Conservation (phyloP, 805 yeast genomes). For the Sporopachydermia lactativora region DNA sequence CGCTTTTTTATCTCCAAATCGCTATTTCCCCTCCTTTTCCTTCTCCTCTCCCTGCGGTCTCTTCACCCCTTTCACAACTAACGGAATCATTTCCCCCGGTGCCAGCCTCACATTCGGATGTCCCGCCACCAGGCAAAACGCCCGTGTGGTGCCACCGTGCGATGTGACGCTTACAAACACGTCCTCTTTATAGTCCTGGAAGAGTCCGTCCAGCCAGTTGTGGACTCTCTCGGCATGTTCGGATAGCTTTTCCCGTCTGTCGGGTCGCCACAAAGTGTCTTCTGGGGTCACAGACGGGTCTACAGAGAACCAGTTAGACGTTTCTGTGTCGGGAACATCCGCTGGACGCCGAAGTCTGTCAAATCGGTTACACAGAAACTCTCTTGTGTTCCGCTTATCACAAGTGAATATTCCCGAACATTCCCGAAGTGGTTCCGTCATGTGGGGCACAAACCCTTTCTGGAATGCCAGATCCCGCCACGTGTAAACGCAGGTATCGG, state of each 20-base stretch:
- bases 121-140: constrained; percentile 31
- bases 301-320: neutral
- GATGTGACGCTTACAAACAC: constrained; percentile 28
- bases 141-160: constrained; percentile 37
- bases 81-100: constrained; percentile 45
- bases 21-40: too few relatives aligned
- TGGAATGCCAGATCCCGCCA: constrained; percentile 25
- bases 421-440: neutral
- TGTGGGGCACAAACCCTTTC: neutral
- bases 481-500: constrained; percentile 33
- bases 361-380: neutral
- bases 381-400: neutral
- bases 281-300: neutral
- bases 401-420: neutral
- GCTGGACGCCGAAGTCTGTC: neutral
- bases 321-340: neutral
- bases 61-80: constrained; percentile 38
- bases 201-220: neutral
- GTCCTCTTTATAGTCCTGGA: constrained; percentile 8
- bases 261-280: neutral
- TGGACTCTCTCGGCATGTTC: neutral
- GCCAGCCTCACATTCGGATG: constrained; percentile 34
- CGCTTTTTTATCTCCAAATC: too few relatives aligned
- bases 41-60: too few relatives aligned
- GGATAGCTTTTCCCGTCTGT: neutral